Percentiles rank a stretch among this genome's conserved stretches.
phyloP scores from a whole-genome alignment of 352 stramenopile species.

The Globisporangium abappressorium region DNA sequence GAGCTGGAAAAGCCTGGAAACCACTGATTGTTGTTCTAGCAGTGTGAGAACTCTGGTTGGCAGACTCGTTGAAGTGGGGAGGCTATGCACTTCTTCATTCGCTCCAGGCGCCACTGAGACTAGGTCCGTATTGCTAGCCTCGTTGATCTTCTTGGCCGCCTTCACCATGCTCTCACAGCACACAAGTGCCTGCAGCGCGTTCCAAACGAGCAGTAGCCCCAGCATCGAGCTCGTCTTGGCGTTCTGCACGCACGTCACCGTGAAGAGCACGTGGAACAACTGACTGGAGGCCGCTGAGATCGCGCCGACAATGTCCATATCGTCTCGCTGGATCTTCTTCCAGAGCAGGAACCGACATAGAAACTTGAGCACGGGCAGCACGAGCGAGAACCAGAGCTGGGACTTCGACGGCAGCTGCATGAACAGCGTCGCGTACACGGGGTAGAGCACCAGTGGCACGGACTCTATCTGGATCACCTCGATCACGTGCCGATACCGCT shows the following conservation, averaged over 20 bases:
- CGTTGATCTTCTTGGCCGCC: background rate
- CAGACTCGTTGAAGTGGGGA: background rate
- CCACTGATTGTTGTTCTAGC: background rate
- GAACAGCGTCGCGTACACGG: background rate
- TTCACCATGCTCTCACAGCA: background rate
- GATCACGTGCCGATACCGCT: background rate
- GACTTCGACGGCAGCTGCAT: background rate
- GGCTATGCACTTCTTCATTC: too few relatives aligned
- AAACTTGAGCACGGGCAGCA: constrained; percentile 1
- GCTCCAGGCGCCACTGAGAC: too few relatives aligned
- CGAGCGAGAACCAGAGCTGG: constrained; percentile 1
- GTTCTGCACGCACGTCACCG: constrained; percentile 1
- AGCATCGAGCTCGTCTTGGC: background rate
- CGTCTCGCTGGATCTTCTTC: background rate
- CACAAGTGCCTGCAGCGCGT: background rate
- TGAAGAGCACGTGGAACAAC: constrained; percentile 2
- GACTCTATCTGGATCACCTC: constrained; percentile 1
- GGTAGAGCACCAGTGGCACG: background rate
- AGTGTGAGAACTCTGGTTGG: background rate
- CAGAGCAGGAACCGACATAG: background rate
- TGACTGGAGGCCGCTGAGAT: background rate
- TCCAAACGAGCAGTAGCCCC: background rate
- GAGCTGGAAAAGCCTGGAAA: background rate
- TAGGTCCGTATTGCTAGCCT: background rate
- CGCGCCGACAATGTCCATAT: background rate